A percentile compares a stretch with the other conserved stretches of the same genome.
Conservation (phyloP, 225 moss, liverwort and hornwort genomes). For the Pleurozium schreberi region DNA sequence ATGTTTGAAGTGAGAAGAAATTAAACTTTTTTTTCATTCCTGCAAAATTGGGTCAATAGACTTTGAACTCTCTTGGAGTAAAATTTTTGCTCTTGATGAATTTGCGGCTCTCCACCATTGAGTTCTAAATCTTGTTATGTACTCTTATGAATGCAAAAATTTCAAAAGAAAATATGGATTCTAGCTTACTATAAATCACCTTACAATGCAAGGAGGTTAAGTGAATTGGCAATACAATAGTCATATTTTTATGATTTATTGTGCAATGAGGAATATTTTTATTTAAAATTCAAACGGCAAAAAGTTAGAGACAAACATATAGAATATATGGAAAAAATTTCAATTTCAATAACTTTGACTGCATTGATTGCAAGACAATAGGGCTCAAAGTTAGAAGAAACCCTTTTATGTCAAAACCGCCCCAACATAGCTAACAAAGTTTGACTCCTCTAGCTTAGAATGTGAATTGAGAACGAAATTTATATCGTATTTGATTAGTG, state of each 20-base stretch:
- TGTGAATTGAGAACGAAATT: background rate
- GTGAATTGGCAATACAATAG: background rate
- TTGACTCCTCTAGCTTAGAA: background rate
- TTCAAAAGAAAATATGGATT: background rate
- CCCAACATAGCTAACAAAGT: background rate
- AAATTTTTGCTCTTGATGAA: background rate
- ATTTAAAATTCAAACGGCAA: background rate
- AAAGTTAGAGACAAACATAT: background rate
- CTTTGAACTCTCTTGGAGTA: background rate
- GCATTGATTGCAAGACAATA: background rate
- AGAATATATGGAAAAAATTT: background rate
- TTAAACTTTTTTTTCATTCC: background rate
- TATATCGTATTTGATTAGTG: background rate
- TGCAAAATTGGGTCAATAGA: accelerated
- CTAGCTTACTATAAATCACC: background rate
- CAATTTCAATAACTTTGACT: background rate
- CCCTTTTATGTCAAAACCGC: accelerated
- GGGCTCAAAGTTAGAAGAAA: background rate
- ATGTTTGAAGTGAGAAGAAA: background rate
- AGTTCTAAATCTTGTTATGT: background rate
- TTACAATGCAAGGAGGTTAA: background rate
- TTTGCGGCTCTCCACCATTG: background rate
- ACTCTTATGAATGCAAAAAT: background rate
- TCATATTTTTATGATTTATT: background rate
- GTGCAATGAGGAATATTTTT: background rate